Conservation (phyloP, 148 eudicot genomes). For the Chenopodium suecicum region DNA sequence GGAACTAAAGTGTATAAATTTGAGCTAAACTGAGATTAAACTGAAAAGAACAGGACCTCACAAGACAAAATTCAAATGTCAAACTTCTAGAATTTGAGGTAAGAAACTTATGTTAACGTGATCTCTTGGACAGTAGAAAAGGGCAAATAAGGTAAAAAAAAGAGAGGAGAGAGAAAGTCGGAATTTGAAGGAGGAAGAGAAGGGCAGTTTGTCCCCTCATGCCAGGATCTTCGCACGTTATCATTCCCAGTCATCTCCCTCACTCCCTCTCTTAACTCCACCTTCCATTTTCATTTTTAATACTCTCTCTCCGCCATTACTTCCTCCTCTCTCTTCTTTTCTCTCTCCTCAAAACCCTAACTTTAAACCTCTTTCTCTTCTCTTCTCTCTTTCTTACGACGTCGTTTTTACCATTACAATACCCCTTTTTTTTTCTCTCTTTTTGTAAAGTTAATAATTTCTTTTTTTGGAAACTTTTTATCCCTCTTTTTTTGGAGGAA, state of each 20-base stretch:
- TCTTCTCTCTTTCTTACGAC: neutral
- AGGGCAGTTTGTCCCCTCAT: constrained; percentile 52
- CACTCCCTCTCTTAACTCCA: too few species aligned
- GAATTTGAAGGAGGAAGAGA: constrained; percentile 20
- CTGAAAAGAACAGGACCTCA: too few species aligned
- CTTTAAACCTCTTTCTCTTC: constrained; percentile 3
- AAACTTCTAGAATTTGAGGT: too few species aligned
- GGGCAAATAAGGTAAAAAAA: constrained; percentile 15
- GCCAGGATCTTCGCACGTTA: constrained; percentile 86
- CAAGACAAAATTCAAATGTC: too few species aligned
- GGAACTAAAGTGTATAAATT: too few species aligned
- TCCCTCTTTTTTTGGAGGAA: too few species aligned
- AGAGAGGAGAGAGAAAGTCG: constrained; percentile 22
- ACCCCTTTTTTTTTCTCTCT: too few species aligned
- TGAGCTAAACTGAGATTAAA: too few species aligned
- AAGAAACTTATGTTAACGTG: too few species aligned
- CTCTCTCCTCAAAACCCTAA: constrained; percentile 19
- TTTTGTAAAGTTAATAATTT: too few species aligned
- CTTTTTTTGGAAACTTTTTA: too few species aligned
- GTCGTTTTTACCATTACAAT: too few species aligned
- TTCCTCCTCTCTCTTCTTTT: neutral
- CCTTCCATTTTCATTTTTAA: neutral
- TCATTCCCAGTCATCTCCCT: constrained; percentile 28
- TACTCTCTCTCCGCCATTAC: constrained; percentile 1
- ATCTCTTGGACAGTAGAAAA: neutral